Evolutionary conservation across 2,329 filamentous ascomycete genomes (phyloP), one percentile per base, ranked within the genome.

Genomic region (Lecanicillium sp.): DNA sequence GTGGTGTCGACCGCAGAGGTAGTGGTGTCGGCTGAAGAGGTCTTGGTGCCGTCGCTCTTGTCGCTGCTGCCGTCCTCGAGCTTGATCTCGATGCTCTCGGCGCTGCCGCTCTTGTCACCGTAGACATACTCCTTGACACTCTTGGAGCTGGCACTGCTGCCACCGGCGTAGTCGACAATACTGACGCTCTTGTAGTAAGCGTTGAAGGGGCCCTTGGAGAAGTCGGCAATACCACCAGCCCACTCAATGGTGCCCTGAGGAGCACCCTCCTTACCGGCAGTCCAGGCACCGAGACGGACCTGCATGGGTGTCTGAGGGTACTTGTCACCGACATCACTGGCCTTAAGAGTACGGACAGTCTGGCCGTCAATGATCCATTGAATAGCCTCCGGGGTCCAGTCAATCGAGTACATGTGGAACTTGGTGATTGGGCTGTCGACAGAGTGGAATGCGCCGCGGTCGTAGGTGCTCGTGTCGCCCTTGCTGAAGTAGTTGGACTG

Each of bases 401-500:
- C 73, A 42, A 86, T 54, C 8, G 72, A 60, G 63, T 86, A 87
- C 40, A 72, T 83, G 69, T 85, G 79, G 52, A 67, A 70, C 44
- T 68, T 78, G 62, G 76, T 74, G 47, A 67, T 63, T 19, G 80
- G 72, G 50, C 65, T 64, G 44, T 59, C 48, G 36, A 85, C 69
- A n/a, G 65, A 45, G 52, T 79, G 71, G 66, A 75, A 80, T 41
- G 68, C 68, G 54, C 75, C 81, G 45, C 83, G 80, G 63, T 87
- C 78, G 60, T 79, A 87, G 42, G 72, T 73, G n/a, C 72, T 72
- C 39, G 74, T 78, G 60, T 85, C 65, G 43, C 83, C 83, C 68
- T 85, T 83, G 65, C 78, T 75, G 62, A 84, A 85, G 67, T 87
- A 94, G 67, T 94, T 94, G 57, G 78, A 83, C 66, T 95, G 90